Evolutionary conservation across 441 rosid genomes (phyloP), one percentile per base, ranked within the genome.

Genomic region (Daphne laureola): DNA sequence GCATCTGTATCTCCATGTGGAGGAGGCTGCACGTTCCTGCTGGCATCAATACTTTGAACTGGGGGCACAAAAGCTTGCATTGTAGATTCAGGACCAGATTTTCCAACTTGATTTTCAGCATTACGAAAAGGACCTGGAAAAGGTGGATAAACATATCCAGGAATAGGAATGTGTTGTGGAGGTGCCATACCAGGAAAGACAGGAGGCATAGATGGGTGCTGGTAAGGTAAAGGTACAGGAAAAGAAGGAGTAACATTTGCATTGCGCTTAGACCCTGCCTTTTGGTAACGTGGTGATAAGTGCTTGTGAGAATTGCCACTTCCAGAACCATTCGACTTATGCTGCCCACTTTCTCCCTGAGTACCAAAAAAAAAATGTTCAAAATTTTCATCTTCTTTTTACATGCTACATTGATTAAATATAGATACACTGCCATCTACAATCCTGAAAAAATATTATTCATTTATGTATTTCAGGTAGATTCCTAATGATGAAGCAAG

Each of bases 1-100:
- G 73, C 57, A 77, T 76, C 75, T 65, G 76, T 78, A 55, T 86
- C 94, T 60, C 80, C 87, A 45, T 69, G 81, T 13, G 86, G 74
- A 62, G 77, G 63, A 64, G 79, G 80, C 62, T 68, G 83, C 59
- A 63, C 64, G 61, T 73, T 78, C 59, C 66, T 63, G 48, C 58
- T 53, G 57, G 66, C 51, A 67, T 70, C 77, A 44, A 55, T 23
- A 9, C 70, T 70, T 58, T 69, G 67, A 56, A 67, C 73, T 54
- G 88, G 86, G n/a, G 86, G 77, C 58, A 62, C 75, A 65, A 79
- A 79, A 64, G 83, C 66, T 42, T 74, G 95, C 62, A 56, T 62
- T 49, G 74, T 70, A 14, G 80, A 63, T 65, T 89, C 85, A 49
- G 68, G 65, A 48, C 85, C 92, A 65, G 86, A 60, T 50, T 81